Evolutionary conservation across 345 rosid genomes (phyloP).

Genomic region (Garcia nutans): DNA sequence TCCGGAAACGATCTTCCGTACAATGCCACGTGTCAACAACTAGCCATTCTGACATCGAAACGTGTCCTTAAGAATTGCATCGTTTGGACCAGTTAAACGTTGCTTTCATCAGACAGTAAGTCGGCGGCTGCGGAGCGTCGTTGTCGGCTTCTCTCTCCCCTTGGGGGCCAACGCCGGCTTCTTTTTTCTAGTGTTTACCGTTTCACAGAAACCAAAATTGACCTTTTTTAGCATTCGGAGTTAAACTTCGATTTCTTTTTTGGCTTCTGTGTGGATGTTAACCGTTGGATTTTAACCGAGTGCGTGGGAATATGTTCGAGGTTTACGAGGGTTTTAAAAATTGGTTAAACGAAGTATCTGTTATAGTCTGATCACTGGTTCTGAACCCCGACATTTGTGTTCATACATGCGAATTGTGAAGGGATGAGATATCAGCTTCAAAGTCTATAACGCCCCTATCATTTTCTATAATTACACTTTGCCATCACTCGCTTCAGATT

Average conservation of each 20-base stretch:
- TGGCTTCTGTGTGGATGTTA: neutral
- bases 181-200: conserved; percentile 3
- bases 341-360: neutral
- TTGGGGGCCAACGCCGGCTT: conserved; percentile 30
- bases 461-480: neutral
- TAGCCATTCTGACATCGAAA: neutral
- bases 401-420: conserved; percentile 10
- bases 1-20: conserved; percentile 27
- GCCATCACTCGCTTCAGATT: neutral
- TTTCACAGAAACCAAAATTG: neutral
- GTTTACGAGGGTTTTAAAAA: neutral
- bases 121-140: conserved; percentile 60
- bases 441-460: conserved; percentile 4
- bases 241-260: neutral
- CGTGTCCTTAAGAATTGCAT: neutral
- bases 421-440: neutral
- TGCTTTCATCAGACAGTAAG: conserved; percentile 47
- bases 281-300: neutral
- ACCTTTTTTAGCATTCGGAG: neutral
- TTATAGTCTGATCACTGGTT: conserved; percentile 1
- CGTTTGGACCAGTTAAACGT: conserved; percentile 31
- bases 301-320: neutral
- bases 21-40: neutral
- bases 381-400: conserved; percentile 19
- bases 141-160: conserved; percentile 38